Evolutionary conservation across 768 basidiomycete genomes (phyloP).

Genomic region (Kwoniella sp.): DNA sequence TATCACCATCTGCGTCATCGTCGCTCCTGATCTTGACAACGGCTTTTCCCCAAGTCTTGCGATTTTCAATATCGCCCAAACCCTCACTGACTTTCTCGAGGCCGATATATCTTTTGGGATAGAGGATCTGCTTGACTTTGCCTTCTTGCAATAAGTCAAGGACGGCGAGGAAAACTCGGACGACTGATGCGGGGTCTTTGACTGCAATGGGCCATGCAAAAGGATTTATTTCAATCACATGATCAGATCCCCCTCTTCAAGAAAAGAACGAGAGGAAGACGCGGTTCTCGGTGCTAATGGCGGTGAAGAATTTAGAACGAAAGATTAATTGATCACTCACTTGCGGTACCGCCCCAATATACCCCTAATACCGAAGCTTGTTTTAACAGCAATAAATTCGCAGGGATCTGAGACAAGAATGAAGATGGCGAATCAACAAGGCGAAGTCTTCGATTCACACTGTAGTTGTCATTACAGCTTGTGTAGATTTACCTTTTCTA

Average conservation of each 20-base stretch:
- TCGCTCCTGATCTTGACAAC: constrained; percentile 63
- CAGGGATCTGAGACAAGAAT: constrained; percentile 63
- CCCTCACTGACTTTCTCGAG: constrained; percentile 70
- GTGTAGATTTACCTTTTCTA: constrained; percentile 73
- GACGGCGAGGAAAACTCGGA: constrained; percentile 71
- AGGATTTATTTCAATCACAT: background rate
- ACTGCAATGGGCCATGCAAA: too few relatives aligned
- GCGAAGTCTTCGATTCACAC: too few relatives aligned
- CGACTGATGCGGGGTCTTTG: constrained; percentile 68
- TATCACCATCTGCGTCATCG: background rate
- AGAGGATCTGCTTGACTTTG: constrained; percentile 69
- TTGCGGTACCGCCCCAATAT: constrained; percentile 78
- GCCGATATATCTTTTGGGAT: constrained; percentile 66
- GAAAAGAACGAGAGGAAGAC: too few relatives aligned
- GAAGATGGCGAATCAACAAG: background rate
- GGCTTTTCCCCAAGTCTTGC: constrained; percentile 92
- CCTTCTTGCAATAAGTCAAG: constrained; percentile 71
- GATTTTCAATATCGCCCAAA: constrained; percentile 70
- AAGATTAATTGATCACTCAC: constrained; percentile 61
- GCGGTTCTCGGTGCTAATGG: too few relatives aligned
- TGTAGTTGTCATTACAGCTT: too few relatives aligned
- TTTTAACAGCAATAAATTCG: constrained; percentile 75
- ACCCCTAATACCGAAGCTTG: constrained; percentile 81
- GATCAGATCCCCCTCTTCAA: too few relatives aligned
- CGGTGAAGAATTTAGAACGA: too few relatives aligned